These are phyloP conservation scores for Hordeum pubiflorum DNA, from an alignment of 202 grass and related monocot species.

Conservation along the genomic window DNA sequence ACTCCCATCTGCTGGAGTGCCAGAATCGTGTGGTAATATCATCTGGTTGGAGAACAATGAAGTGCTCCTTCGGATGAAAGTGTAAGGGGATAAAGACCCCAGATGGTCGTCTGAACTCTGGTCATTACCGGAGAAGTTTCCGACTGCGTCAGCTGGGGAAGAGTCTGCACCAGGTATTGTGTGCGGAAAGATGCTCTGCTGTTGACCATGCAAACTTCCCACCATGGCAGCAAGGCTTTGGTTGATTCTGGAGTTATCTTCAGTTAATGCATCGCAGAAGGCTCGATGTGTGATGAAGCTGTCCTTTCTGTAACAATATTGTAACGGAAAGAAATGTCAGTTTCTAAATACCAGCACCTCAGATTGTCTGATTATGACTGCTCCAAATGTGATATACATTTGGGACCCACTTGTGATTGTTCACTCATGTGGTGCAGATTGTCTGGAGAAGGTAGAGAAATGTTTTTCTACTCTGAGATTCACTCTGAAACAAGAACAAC, in stretches of 20 bases:
- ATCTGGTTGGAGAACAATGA: constrained; percentile 24
- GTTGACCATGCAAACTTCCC: constrained; percentile 24
- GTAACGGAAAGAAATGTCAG: constrained; percentile 2
- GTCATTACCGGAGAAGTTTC: constrained; percentile 15
- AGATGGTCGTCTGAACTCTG: constrained; percentile 11
- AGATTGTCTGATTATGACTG: too few relatives aligned
- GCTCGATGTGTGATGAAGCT: constrained; percentile 67
- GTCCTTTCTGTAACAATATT: constrained; percentile 46
- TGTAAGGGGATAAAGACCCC: constrained; percentile 23
- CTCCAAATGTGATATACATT: too few relatives aligned
- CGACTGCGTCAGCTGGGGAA: constrained; percentile 7
- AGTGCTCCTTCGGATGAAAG: constrained; percentile 6
- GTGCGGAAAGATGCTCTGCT: constrained; percentile 21
- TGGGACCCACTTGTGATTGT: neutral
- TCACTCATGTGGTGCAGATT: neutral
- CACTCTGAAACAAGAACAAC: too few relatives aligned
- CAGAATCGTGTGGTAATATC: neutral
- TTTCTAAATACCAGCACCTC: neutral
- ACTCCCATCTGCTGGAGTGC: neutral
- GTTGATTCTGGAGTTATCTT: constrained; percentile 43
- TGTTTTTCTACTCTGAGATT: neutral
- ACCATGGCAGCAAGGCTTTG: constrained; percentile 25
- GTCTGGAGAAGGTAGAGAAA: neutral
- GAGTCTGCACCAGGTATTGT: constrained; percentile 10
- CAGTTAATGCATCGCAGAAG: constrained; percentile 57